Conservation (phyloP, 495 filamentous ascomycete species). For the Aspergillus carlsbadensis region DNA sequence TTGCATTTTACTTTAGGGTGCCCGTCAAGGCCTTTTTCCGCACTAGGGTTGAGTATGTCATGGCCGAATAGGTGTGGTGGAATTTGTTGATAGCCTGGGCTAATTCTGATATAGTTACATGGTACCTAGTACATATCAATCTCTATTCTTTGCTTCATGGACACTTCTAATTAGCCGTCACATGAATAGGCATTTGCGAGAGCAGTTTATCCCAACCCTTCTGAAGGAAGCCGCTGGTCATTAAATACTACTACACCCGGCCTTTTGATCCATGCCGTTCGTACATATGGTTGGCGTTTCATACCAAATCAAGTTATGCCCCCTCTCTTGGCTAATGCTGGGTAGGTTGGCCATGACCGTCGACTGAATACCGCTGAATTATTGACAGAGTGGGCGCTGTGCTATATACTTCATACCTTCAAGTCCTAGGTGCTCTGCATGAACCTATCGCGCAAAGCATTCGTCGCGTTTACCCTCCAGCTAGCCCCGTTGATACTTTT, state of each 20-base stretch:
- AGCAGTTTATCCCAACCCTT: slow-evolving; percentile 63
- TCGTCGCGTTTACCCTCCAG: slow-evolving; percentile 75
- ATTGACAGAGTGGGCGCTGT: slow-evolving; percentile 69
- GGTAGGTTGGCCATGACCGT: slow-evolving; percentile 32
- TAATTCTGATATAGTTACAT: slow-evolving; percentile 51
- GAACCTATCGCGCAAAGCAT: slow-evolving; percentile 65
- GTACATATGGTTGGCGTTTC: slow-evolving; percentile 78
- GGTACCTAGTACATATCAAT: slow-evolving; percentile 35
- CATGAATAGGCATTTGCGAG: slow-evolving; percentile 58
- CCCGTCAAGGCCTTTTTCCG: slow-evolving; percentile 89
- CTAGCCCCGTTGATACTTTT: slow-evolving; percentile 63
- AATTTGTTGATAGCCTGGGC: slow-evolving; percentile 6
- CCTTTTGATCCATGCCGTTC: slow-evolving; percentile 74
- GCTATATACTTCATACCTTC: slow-evolving; percentile 85
- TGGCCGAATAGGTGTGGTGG: slow-evolving; percentile 43
- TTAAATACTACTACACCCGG: slow-evolving; percentile 74
- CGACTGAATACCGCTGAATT: slow-evolving; percentile 1
- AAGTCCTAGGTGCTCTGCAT: slow-evolving; percentile 70
- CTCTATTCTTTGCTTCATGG: slow-evolving; percentile 1
- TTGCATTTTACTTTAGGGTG: slow-evolving; percentile 87
- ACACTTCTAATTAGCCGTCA: slow-evolving; percentile 18
- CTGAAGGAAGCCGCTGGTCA: slow-evolving; percentile 59
- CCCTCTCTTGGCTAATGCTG: slow-evolving; percentile 79
- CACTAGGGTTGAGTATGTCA: slow-evolving; percentile 85
- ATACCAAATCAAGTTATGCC: slow-evolving; percentile 87